Conservation (phyloP, 1,139 yeast genomes). For the Suhomyces chickasaworum region DNA sequence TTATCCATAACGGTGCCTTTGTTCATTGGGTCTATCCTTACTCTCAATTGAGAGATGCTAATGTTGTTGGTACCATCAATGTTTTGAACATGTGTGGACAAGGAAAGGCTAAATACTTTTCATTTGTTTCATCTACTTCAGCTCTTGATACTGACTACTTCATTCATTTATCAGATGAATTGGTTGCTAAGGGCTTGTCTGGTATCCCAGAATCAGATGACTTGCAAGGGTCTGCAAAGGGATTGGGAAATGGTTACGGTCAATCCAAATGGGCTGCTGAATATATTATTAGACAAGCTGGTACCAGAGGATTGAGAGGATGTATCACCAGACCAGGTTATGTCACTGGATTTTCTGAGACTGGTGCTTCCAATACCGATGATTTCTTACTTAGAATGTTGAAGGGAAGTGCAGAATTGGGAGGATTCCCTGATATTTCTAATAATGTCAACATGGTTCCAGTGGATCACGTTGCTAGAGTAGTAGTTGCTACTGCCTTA, state of each 20-base stretch:
- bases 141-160: constrained; percentile 83
- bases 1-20: constrained; percentile 95
- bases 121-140: constrained; percentile 95
- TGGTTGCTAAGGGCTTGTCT: constrained; percentile 60
- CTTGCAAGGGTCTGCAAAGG: constrained; percentile 74
- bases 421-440: constrained; percentile 78
- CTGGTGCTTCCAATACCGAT: constrained; percentile 93
- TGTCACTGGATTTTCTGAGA: constrained; percentile 79
- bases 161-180: constrained; percentile 72
- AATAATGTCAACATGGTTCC: constrained; percentile 96
- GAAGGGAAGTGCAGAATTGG: constrained; percentile 91
- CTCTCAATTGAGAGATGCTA: constrained; percentile 85
- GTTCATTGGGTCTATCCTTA: constrained; percentile 99
- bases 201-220: constrained; percentile 86
- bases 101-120: constrained; percentile 84
- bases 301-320: constrained; percentile 82
- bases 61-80: constrained; percentile 84
- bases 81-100: constrained; percentile 74
- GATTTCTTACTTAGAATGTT: constrained; percentile 92
- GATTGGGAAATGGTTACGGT: constrained; percentile 92
- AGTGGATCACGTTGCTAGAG: constrained; percentile 95
- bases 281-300: constrained; percentile 83
- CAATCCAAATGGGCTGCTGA: constrained; percentile 99
- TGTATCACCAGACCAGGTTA: constrained; percentile 94
- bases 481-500: constrained; percentile 80